phyloP scores from a whole-genome alignment of 257 asterid genomes.

The Rubia yunnanensis region DNA sequence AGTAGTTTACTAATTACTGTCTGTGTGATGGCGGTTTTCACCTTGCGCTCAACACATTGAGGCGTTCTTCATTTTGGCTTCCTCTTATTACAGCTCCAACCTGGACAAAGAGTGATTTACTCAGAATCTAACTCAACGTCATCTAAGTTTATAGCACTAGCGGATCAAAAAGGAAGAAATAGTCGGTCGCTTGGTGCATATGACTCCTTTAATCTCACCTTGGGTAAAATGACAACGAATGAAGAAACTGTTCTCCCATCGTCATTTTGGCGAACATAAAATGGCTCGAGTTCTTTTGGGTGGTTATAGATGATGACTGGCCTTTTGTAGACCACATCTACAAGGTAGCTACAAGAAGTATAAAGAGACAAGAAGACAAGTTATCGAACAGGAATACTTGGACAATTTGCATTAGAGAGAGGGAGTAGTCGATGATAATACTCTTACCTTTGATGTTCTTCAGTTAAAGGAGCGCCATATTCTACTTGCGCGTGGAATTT shows the following conservation, averaged over 20 bases:
- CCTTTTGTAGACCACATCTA: constrained; percentile 51
- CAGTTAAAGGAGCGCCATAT: constrained; percentile 61
- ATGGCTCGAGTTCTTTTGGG: constrained; percentile 63
- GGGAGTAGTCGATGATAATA: not conserved
- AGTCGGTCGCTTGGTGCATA: not conserved
- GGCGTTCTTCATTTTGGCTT: constrained; percentile 83
- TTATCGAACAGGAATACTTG: not conserved
- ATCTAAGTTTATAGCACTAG: not conserved
- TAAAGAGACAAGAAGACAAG: not conserved
- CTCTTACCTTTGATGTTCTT: constrained; percentile 73
- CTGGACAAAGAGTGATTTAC: constrained; percentile 21
- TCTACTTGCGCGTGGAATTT: constrained; percentile 35
- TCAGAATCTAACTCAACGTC: not conserved
- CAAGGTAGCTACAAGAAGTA: constrained; percentile 42
- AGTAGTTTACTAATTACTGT: not conserved
- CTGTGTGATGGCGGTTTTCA: constrained; percentile 14
- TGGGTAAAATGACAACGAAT: constrained; percentile 66
- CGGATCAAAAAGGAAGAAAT: not conserved
- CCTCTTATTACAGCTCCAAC: constrained; percentile 71
- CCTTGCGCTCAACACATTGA: constrained; percentile 43
- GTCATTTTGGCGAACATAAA: constrained; percentile 47
- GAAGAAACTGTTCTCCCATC: constrained; percentile 74
- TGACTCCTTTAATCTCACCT: constrained; percentile 27
- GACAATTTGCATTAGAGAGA: constrained; percentile 3
- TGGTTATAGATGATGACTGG: constrained; percentile 62